Evolutionary conservation across 192 early-diverging fungal species (phyloP).

Genomic region (Coemansia erecta): DNA sequence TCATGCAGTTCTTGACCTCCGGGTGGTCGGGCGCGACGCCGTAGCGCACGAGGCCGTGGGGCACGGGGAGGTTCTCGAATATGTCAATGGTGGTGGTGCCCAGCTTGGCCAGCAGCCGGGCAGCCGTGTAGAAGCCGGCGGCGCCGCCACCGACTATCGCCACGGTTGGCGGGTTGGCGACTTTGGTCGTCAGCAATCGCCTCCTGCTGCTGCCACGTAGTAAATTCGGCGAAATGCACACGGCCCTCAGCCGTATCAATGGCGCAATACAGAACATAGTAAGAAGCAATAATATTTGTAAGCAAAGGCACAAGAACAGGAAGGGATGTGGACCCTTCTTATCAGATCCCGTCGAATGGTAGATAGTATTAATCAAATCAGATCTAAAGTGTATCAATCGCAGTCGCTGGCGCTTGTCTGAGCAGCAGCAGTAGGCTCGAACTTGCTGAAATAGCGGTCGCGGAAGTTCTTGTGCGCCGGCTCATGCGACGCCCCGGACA

Average conservation of each 20-base stretch:
- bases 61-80: conserved; percentile 80
- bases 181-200: neutral
- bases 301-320: too few relatives aligned
- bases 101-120: conserved; percentile 67
- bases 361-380: neutral
- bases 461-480: conserved; percentile 50
- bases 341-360: too few relatives aligned
- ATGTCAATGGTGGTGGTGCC: conserved; percentile 66
- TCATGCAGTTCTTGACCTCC: conserved; percentile 83
- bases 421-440: conserved; percentile 12
- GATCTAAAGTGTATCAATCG: neutral
- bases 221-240: neutral
- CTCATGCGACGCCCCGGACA: too few relatives aligned
- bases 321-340: too few relatives aligned
- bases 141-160: conserved; percentile 78
- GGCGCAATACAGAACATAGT: too few relatives aligned
- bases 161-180: conserved; percentile 15
- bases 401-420: neutral
- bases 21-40: conserved; percentile 97
- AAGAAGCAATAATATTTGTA: too few relatives aligned
- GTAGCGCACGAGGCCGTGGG: conserved; percentile 87
- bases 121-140: conserved; percentile 90
- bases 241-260: too few relatives aligned
- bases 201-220: neutral
- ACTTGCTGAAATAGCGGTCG: conserved; percentile 39